Evolutionary conservation across 768 basidiomycete species (phyloP).

Genomic region (Rhizopogon rudus): DNA sequence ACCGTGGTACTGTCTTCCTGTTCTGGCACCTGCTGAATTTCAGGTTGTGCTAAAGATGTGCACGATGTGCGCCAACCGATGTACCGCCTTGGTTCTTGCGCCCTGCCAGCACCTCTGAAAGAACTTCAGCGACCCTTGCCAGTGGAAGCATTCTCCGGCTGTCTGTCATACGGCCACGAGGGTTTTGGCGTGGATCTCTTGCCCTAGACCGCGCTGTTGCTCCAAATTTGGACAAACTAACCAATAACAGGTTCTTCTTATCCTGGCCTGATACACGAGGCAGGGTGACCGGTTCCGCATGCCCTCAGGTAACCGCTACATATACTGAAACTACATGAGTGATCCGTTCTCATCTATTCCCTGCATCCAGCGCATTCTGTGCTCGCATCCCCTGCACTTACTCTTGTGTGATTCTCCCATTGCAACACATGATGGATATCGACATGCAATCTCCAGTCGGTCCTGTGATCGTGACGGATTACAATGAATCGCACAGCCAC

Average conservation of each 20-base stretch:
- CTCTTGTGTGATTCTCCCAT: neutral
- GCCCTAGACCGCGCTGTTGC: neutral
- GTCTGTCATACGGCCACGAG: neutral
- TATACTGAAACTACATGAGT: slow-evolving; percentile 12
- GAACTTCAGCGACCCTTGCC: slow-evolving; percentile 4
- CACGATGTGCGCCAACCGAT: neutral
- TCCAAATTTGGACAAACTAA: neutral
- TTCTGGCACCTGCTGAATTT: neutral
- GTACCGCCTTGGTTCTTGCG: slow-evolving; percentile 5
- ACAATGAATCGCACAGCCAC: slow-evolving; percentile 12
- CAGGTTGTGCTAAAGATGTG: neutral
- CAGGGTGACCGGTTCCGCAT: slow-evolving; percentile 20
- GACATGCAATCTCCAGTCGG: slow-evolving; percentile 29
- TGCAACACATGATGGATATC: slow-evolving; percentile 22
- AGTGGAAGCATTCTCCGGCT: slow-evolving; percentile 1
- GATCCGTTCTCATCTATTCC: neutral
- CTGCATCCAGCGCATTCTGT: slow-evolving; percentile 12
- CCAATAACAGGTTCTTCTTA: neutral
- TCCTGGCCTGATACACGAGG: slow-evolving; percentile 24
- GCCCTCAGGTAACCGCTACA: slow-evolving; percentile 18
- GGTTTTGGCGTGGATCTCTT: neutral
- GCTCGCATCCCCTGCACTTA: neutral
- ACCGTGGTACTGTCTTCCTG: neutral
- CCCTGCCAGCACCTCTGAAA: slow-evolving; percentile 5
- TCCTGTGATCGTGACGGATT: slow-evolving; percentile 20